Base-by-base conservation (phyloP, 345 rosid genomes). In the Pistacia atlantica region DNA sequence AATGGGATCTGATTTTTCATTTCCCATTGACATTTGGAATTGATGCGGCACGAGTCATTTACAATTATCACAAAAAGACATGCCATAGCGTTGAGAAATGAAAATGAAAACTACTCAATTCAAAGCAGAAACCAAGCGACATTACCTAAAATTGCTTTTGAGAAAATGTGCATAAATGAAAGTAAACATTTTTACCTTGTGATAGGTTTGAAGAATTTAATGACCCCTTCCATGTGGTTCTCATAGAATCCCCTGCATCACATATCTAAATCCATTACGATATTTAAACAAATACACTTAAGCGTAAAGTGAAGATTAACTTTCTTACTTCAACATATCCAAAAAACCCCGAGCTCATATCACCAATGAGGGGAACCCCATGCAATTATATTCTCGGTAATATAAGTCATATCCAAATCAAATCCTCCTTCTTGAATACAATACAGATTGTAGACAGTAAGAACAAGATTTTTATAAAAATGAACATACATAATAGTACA, bases 361-460 rank as follows among this genome's bases (percentile, higher is more conserved):
- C 95, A 79, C 97, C 97, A 82, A n/a, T n/a, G 97, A 96, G 84
- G 97, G 97, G 79, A 93, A 93, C n/a, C 97, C 97, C 97, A 93
- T 93, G 97, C 97, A 81, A 91, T 91, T 33, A 93, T 85, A 75
- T 93, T 93, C 87, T 93, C 97, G 6, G 94, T 93, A 80, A 91
- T 91, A 71, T 91, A 93, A 16, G 95, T 91, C 86, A 91, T 80
- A 83, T 91, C 97, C 87, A 93, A 83, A 85, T 93, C 97, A 78
- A 93, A 93, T 62, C 91, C 97, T 82, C 95, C 97, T 80, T 93
- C 97, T 95, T 92, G 76, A 56, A 85, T 33, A 45, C 11, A 83
- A 65, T 17, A 20, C 2, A 73, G 12, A 62, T 10, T 20, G 37
- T 3, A 69, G 9, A 66, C 13, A 46, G 49, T 62, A 55, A 74